phyloP scores from a whole-genome alignment of 257 asterid genomes.

The Solanum chiquidenum region DNA sequence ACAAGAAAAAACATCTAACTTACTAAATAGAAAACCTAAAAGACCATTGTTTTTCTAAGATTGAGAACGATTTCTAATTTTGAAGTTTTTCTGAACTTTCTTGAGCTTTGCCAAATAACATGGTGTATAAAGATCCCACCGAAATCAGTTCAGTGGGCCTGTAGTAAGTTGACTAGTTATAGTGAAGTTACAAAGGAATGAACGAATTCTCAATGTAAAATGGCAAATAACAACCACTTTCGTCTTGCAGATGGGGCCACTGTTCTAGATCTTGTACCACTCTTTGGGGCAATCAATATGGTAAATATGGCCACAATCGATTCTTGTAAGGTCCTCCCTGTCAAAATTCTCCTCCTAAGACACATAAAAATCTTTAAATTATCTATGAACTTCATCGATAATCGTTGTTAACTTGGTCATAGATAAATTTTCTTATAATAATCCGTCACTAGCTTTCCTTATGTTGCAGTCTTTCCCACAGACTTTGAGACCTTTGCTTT shows the following conservation, averaged over 20 bases:
- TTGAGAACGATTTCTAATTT: too few species aligned
- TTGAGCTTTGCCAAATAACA: neutral
- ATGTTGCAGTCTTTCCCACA: slow-evolving; percentile 30
- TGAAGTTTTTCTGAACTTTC: too few species aligned
- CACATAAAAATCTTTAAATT: neutral
- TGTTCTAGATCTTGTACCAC: neutral
- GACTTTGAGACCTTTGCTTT: slow-evolving; percentile 52
- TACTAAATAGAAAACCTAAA: too few species aligned
- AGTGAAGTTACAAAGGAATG: neutral
- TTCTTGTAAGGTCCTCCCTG: neutral
- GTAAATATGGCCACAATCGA: neutral
- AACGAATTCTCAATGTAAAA: too few species aligned
- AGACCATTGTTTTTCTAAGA: too few species aligned
- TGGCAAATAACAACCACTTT: neutral
- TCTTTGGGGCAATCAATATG: neutral
- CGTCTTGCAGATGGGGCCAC: neutral
- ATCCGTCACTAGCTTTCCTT: slow-evolving; percentile 1
- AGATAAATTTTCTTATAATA: too few species aligned
- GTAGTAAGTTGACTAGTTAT: neutral
- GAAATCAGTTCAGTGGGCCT: too few species aligned
- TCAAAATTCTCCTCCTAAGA: neutral
- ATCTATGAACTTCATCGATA: neutral
- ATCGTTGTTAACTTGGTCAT: neutral
- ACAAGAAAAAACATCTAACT: too few species aligned
- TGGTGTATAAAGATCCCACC: too few species aligned